phyloP scores from a whole-genome alignment of 192 early-diverging fungal species.

The Geranomyces michiganensis region DNA sequence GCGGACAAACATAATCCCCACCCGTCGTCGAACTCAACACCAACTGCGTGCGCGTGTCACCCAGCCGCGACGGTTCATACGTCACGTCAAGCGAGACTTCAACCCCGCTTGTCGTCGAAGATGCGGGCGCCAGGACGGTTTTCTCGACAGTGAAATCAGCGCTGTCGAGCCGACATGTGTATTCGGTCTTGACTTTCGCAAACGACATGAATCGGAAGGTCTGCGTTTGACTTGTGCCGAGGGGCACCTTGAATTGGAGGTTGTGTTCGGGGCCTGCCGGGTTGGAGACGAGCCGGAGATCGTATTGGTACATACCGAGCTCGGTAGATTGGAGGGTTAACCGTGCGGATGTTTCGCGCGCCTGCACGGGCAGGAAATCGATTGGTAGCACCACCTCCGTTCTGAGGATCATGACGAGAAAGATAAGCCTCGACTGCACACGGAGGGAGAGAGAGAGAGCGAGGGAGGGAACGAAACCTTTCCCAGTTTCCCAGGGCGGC shows the following conservation, averaged over 20 bases:
- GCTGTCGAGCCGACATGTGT: conserved; percentile 54
- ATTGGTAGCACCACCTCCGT: conserved; percentile 45
- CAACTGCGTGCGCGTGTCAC: conserved; percentile 56
- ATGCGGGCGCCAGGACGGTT: conserved; percentile 50
- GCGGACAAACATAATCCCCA: conserved; percentile 62
- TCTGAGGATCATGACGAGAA: conserved; percentile 25
- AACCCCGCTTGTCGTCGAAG: conserved; percentile 37
- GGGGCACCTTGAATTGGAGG: conserved; percentile 61
- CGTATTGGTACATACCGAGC: conserved; percentile 60
- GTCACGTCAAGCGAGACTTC: conserved; percentile 59
- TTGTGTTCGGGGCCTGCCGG: conserved; percentile 50
- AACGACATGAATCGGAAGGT: conserved; percentile 60
- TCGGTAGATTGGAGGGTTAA: conserved; percentile 47
- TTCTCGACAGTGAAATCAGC: conserved; percentile 62
- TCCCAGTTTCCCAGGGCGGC: background rate
- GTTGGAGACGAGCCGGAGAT: conserved; percentile 49
- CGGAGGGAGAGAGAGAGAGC: too few species aligned
- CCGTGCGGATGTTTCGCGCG: conserved; percentile 50
- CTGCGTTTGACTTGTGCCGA: conserved; percentile 57
- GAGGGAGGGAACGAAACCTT: conserved; percentile 23
- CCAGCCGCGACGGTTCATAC: conserved; percentile 66
- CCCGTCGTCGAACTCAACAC: conserved; percentile 52
- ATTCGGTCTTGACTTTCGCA: conserved; percentile 61
- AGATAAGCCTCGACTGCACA: background rate
- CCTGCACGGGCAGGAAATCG: conserved; percentile 59